A percentile compares a stretch with the other conserved stretches of the same genome.
Conservation (phyloP, 2,329 filamentous ascomycete species). For the Xylariaceae sp. region DNA sequence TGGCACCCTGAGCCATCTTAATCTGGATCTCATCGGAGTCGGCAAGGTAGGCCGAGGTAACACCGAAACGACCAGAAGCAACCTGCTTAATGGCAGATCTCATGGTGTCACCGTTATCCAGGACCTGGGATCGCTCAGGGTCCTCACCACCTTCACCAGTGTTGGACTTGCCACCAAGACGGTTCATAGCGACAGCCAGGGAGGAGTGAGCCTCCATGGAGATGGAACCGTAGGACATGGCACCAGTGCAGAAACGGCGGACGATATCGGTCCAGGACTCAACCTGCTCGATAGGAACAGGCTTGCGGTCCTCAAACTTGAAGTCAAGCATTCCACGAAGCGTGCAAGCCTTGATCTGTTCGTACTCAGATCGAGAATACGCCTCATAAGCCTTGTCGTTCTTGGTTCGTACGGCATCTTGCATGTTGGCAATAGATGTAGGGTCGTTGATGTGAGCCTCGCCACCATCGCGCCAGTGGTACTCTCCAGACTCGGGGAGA, state of each 20-base stretch:
- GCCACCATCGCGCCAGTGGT: slow-evolving; percentile 96
- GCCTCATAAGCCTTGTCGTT: slow-evolving; percentile 98
- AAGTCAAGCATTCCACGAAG: slow-evolving; percentile 92
- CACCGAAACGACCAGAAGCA: slow-evolving; percentile 91
- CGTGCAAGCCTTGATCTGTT: slow-evolving; percentile 95
- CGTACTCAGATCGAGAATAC: slow-evolving; percentile 87
- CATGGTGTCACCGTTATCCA: slow-evolving; percentile 94
- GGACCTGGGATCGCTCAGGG: slow-evolving; percentile 76
- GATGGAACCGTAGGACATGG: slow-evolving; percentile 98
- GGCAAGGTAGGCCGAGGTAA: slow-evolving; percentile 88
- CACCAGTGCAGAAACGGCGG: slow-evolving; percentile 90
- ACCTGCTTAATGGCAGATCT: slow-evolving; percentile 97
- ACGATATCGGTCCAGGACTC: slow-evolving; percentile 98
- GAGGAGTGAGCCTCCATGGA: slow-evolving; percentile 98
- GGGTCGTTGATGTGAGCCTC: slow-evolving; percentile 95
- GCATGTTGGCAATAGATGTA: slow-evolving; percentile 90
- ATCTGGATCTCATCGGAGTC: slow-evolving; percentile 96
- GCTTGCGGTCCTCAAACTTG: slow-evolving; percentile 79
- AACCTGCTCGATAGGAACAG: slow-evolving; percentile 92
- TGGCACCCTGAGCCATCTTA: slow-evolving; percentile 98
- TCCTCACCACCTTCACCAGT: slow-evolving; percentile 97
- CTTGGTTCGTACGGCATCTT: slow-evolving; percentile 93
- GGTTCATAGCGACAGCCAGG: slow-evolving; percentile 92
- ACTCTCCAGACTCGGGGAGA: slow-evolving; percentile 88
- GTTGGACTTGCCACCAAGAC: slow-evolving; percentile 93